Base-by-base conservation (phyloP, 768 basidiomycete genomes). In the Mycena kentingensis region DNA sequence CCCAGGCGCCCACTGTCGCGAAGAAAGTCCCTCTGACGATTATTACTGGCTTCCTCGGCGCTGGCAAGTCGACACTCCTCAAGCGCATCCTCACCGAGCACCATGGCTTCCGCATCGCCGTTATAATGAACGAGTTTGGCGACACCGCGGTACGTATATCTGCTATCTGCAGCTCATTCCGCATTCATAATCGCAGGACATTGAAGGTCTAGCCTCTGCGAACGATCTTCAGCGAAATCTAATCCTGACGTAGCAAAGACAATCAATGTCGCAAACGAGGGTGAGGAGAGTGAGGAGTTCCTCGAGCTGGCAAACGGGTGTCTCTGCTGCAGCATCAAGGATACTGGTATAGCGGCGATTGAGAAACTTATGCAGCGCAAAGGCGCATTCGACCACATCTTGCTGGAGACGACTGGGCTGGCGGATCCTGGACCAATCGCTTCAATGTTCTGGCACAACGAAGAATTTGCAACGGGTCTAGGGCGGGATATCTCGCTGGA, bases 71-170 rank as follows among this genome's bases (percentile, higher is more conserved):
- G 3, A 98, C 96, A 0, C 73, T 98, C 28, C 79, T 98, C 49
- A 86, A 87, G 60, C 86, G 94, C 27, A 95, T 98, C 61, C 73
- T 98, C 55, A 96, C 90, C 12, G 93, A 93, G 64, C 78, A 85
- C 32, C 96, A 98, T 79, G 95, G 96, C 3, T 93, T 94, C 65
- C 83, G 90, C 31, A 97, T 99, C 50, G 96, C 96, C 4, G 96
- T 99, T 19, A 97, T 96, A 57, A 94, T 97, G 92, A 97, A 96
- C 64, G 93, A 95, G 70, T 98, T 98, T 66, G 96, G 93, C 8
- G 94, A 97, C 66, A 94, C 94, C 18, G 91, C 92, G 61, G 90
- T 91, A 63, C 64, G 84, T 74, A n/a, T 39, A 21, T 31, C 34
- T 37, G 34, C 35, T 43, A 31, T 49, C 31, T n/a, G 27, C 16